Evolutionary conservation across 306 rosid species (phyloP).

Genomic region (Gillenia trifoliata): DNA sequence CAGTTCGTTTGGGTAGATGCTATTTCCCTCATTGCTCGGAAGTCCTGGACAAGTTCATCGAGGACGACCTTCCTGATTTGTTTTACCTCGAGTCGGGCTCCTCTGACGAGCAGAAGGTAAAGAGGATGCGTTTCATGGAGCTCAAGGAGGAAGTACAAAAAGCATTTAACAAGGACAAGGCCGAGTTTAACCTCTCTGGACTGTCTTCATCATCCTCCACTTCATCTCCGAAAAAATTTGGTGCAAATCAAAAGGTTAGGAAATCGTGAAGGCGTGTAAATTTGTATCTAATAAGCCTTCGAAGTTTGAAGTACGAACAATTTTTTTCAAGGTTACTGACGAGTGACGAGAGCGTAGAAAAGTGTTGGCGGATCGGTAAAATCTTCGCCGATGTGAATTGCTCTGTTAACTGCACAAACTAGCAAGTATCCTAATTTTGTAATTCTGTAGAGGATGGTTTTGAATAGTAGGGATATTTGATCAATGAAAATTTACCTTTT

Average conservation of each 20-base stretch:
- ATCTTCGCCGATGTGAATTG: background rate
- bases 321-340: background rate
- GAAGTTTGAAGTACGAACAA: background rate
- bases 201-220: constrained; percentile 36
- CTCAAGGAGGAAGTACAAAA: constrained; percentile 42
- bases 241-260: constrained; percentile 14
- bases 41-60: constrained; percentile 50
- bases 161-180: constrained; percentile 51
- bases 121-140: constrained; percentile 42
- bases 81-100: constrained; percentile 35
- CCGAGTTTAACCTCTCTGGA: constrained; percentile 20
- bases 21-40: constrained; percentile 50
- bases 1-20: constrained; percentile 44
- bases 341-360: background rate
- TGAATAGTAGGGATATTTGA: background rate
- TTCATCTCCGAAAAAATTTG: constrained; percentile 21
- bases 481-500: background rate
- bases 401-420: background rate
- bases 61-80: constrained; percentile 38
- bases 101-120: constrained; percentile 35
- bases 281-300: constrained; percentile 17
- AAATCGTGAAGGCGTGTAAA: constrained; percentile 12
- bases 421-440: background rate
- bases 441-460: background rate
- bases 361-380: background rate